These are phyloP conservation scores for Talaromyces liani DNA, from an alignment of 495 filamentous ascomycete species.

Conservation along the genomic window DNA sequence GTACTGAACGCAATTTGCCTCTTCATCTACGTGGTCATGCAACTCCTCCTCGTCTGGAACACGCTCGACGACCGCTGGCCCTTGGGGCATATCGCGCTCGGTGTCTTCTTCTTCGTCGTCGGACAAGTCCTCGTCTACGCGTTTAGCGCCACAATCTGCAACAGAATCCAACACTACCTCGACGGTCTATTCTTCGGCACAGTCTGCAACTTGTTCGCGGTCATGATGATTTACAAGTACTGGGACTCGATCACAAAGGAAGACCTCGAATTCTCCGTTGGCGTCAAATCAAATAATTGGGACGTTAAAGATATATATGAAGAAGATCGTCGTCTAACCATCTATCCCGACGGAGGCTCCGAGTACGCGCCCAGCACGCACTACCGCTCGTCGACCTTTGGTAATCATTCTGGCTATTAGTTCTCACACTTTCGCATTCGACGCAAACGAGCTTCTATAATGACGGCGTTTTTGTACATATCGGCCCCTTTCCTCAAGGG, in stretches of 20 bases:
- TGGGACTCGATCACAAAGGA: conserved; percentile 99
- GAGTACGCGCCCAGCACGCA: conserved; percentile 56
- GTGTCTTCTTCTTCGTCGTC: conserved; percentile 82
- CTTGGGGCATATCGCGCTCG: conserved; percentile 86
- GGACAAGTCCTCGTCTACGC: conserved; percentile 92
- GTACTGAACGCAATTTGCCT: conserved; percentile 82
- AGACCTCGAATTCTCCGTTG: conserved; percentile 96
- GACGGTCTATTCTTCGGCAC: conserved; percentile 95
- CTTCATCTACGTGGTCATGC: conserved; percentile 78
- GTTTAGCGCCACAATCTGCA: conserved; percentile 79
- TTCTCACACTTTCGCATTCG: too few relatives aligned
- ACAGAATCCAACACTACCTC: conserved; percentile 81
- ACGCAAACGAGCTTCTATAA: neutral
- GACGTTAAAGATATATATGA: conserved; percentile 96
- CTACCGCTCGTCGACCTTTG: conserved; percentile 31
- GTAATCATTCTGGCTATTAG: conserved; percentile 3
- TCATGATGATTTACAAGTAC: conserved; percentile 99
- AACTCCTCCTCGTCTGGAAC: conserved; percentile 78
- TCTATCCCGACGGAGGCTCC: conserved; percentile 61
- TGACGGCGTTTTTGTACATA: neutral
- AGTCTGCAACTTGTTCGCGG: conserved; percentile 84
- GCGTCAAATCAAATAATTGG: conserved; percentile 92
- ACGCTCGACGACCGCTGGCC: conserved; percentile 96
- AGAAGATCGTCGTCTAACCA: conserved; percentile 71
- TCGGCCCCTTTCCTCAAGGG: neutral